Conservation (phyloP, 495 filamentous ascomycete genomes). For the Penicillium maclennaniae region DNA sequence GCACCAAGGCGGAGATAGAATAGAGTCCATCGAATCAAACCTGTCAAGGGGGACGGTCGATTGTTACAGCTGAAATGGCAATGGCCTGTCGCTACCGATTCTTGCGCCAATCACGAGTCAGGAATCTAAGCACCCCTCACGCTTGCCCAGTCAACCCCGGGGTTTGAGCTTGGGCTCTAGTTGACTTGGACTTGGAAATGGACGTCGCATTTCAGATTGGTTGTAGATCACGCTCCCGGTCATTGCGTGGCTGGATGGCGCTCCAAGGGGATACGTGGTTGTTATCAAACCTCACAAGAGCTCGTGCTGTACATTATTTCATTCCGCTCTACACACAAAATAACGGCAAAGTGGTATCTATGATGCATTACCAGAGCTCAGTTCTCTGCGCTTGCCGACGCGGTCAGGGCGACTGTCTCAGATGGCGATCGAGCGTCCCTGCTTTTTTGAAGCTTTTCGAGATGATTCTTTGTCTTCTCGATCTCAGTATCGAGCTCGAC, state of each 20-base stretch:
- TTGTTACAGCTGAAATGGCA: not conserved
- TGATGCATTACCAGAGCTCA: not conserved
- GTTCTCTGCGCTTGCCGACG: not conserved
- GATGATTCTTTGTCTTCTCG: constrained; percentile 3
- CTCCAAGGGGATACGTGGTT: too few species aligned
- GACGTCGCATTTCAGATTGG: too few species aligned
- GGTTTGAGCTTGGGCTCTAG: too few species aligned
- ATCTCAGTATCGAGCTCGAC: constrained; percentile 29
- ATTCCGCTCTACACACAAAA: not conserved
- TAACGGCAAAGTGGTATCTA: not conserved
- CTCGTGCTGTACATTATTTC: too few species aligned
- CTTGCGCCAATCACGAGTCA: constrained; percentile 4
- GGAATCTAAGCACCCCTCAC: constrained; percentile 11
- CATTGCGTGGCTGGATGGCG: too few species aligned
- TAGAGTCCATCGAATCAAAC: not conserved
- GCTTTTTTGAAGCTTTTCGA: constrained; percentile 16
- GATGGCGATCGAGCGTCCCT: constrained; percentile 5
- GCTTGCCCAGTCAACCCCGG: constrained; percentile 4
- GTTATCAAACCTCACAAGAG: too few species aligned
- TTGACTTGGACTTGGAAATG: too few species aligned
- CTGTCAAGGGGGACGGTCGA: not conserved
- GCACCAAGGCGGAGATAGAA: not conserved
- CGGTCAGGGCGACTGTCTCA: not conserved
- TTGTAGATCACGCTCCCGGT: too few species aligned
- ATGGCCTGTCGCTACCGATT: not conserved